Percentiles rank a stretch among this genome's conserved stretches.
These are phyloP conservation scores for Striga hermonthica DNA, from an alignment of 305 asterid genomes.

Conservation along the genomic window DNA sequence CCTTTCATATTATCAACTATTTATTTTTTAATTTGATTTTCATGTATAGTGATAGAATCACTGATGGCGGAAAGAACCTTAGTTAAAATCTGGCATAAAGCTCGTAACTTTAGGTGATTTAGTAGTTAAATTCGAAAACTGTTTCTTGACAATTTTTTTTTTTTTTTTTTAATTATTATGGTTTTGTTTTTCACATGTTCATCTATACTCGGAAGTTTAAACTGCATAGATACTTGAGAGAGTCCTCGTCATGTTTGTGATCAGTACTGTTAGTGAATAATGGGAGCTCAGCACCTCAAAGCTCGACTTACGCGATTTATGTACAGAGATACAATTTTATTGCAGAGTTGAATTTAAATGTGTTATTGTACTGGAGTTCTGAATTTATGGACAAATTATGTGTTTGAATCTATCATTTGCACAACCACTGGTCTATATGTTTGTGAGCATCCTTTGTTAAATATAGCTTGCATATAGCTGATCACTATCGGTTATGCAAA, in stretches of 20 bases:
- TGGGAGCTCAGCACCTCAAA: no score
- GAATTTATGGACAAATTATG: neutral
- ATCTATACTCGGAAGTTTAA: constrained; percentile 9
- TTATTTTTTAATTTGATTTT: neutral
- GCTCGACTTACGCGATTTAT: no score
- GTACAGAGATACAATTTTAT: neutral
- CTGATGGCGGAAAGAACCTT: neutral
- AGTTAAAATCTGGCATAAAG: neutral
- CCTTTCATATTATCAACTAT: neutral
- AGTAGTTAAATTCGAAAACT: neutral
- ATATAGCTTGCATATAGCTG: neutral
- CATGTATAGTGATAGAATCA: neutral
- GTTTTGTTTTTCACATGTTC: constrained; percentile 1
- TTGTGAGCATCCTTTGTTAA: no score
- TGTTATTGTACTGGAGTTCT: neutral
- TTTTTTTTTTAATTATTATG: neutral
- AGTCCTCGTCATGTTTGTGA: neutral
- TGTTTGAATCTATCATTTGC: constrained; percentile 16
- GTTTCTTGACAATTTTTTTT: constrained; percentile 3
- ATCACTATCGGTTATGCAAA: neutral
- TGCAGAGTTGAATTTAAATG: neutral
- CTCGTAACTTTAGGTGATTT: neutral
- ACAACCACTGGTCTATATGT: neutral
- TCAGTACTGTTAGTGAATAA: neutral
- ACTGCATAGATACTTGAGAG: neutral